Percentiles rank a stretch among this genome's conserved stretches.
phyloP scores from a whole-genome alignment of 2,329 filamentous ascomycete genomes.

The Arthrobotrys iridis region DNA sequence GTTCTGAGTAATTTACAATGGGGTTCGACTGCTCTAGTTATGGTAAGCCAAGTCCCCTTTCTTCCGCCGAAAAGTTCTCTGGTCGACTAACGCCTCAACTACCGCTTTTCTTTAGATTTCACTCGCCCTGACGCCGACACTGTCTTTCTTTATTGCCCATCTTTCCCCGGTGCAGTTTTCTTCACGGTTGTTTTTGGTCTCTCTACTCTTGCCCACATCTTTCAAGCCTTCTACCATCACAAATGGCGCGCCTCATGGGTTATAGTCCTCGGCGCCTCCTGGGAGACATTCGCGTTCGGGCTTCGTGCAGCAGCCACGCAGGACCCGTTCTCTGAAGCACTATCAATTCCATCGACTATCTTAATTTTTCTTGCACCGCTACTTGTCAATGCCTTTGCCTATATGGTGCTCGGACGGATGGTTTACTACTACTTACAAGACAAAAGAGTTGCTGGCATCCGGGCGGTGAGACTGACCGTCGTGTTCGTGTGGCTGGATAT shows the following conservation, averaged over 20 bases:
- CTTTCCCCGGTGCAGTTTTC: constrained; percentile 60
- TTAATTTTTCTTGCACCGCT: constrained; percentile 62
- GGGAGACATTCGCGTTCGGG: constrained; percentile 63
- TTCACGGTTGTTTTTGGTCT: constrained; percentile 61
- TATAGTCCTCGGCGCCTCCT: constrained; percentile 63
- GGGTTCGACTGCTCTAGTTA: constrained; percentile 36
- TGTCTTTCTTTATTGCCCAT: constrained; percentile 61
- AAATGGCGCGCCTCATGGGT: constrained; percentile 63
- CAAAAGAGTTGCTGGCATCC: constrained; percentile 60
- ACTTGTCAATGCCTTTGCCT: constrained; percentile 60
- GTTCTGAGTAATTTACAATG: constrained; percentile 12
- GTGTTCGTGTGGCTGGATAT: constrained; percentile 66
- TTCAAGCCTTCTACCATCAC: constrained; percentile 60
- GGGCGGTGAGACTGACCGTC: constrained; percentile 62
- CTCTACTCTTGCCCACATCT: constrained; percentile 59
- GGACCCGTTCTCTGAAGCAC: constrained; percentile 60
- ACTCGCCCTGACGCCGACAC: constrained; percentile 35
- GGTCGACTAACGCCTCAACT: not conserved
- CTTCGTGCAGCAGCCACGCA: constrained; percentile 62
- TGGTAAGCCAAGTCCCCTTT: constrained; percentile 12
- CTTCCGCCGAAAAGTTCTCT: not conserved
- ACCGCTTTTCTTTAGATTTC: constrained; percentile 16
- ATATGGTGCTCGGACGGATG: constrained; percentile 60
- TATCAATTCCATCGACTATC: constrained; percentile 61
- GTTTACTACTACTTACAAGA: constrained; percentile 61